phyloP scores from a whole-genome alignment of 1,284 basidiomycete genomes.

The Ceratobasidium sp. region DNA sequence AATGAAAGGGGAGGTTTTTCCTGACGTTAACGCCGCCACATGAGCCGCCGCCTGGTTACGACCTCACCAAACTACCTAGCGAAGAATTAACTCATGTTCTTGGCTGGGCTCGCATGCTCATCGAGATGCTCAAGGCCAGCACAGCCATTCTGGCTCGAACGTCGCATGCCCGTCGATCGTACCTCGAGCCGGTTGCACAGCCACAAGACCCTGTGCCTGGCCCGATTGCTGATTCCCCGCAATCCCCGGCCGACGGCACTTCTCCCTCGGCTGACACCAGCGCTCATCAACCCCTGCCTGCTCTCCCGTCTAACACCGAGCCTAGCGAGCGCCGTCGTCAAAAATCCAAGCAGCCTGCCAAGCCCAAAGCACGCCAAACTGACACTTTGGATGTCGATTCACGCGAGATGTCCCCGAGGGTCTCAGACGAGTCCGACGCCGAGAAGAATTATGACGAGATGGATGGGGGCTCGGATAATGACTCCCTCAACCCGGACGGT shows the following conservation, averaged over 20 bases:
- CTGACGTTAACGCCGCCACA: neutral
- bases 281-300: neutral
- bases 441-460: neutral
- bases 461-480: conserved; percentile 2
- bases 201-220: neutral
- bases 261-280: neutral
- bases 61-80: neutral
- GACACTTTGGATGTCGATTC: neutral
- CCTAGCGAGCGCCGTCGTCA: no score
- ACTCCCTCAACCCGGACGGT: neutral
- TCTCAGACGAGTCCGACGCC: neutral
- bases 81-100: neutral
- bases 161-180: neutral
- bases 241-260: neutral
- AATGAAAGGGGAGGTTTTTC: no score
- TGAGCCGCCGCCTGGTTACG: neutral
- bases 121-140: neutral
- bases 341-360: neutral
- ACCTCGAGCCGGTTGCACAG: neutral
- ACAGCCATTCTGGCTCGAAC: neutral
- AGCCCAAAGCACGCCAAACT: neutral
- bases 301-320: neutral
- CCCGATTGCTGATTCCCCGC: conserved; percentile 15
- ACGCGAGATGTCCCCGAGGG: neutral
- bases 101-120: neutral